Base-by-base conservation (phyloP, 768 basidiomycete genomes). In the Lentinus brumalis region DNA sequence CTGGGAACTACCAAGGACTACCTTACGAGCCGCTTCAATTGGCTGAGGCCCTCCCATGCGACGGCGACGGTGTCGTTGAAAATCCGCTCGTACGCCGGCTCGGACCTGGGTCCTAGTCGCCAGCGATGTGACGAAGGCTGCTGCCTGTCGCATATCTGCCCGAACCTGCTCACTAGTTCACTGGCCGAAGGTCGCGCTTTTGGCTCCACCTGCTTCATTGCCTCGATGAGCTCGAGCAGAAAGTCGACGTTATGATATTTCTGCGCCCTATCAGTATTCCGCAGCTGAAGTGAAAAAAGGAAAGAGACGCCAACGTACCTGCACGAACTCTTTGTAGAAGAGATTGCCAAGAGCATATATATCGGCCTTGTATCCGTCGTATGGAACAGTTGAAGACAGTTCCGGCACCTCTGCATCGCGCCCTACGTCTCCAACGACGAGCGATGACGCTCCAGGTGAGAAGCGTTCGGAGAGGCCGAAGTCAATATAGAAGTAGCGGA, bases 401-500 rank as follows among this genome's bases (percentile, higher is more conserved):
- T 73, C 72, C 0, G 70, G 72, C 2, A 69, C 60, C 0, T 66
- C 64, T 42, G 65, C 42, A 32, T 71, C 72, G 11, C 65, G 56
- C 0, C 70, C 70, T 5, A 66, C 40, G 29, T 41, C 35, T 0
- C 70, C 72, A 2, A 62, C 8, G 2, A 67, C 63, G 1, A 61
- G 38, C 0, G 59, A 53, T 4, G 60, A 39, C 18, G 52, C 56
- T 64, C 67, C 62, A 4, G 21, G 41, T 1, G 44, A n/a, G 41
- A 69, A 68, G 5, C 67, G 62, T 54, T 61, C 40, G 0, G 66
- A 65, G 9, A 68, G 53, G 0, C 65, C 66, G 45, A 67, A 70
- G 57, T 70, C 66, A 50, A 70, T 60, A 50, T 65, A 63, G 62
- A 50, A 65, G 57, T 70, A 67, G 7, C 73, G 71, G 7, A 79